Conservation (phyloP, 106 monocot genomes). For the Hemerocallis citrina region DNA sequence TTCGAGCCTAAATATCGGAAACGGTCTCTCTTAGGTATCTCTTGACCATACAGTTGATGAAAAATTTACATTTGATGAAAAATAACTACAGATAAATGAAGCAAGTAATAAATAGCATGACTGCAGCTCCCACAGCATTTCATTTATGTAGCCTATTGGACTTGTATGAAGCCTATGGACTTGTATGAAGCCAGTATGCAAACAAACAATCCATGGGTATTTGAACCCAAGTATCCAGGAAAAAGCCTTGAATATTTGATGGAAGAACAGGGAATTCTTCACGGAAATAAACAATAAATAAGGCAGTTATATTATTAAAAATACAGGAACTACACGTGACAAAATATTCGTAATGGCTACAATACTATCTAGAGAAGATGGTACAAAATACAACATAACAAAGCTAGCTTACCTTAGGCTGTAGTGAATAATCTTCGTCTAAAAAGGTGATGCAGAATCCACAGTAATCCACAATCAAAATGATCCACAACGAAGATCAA, state of each 20-base stretch:
- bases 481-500: background rate
- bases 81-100: background rate
- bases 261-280: too few relatives aligned
- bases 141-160: background rate
- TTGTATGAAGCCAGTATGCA: too few relatives aligned
- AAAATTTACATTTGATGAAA: too few relatives aligned
- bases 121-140: background rate
- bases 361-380: background rate
- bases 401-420: conserved; percentile 1
- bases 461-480: background rate
- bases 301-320: background rate
- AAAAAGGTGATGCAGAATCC: background rate
- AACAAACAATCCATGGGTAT: background rate
- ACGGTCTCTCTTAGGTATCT: too few relatives aligned
- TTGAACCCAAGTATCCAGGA: too few relatives aligned
- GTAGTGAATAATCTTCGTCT: background rate
- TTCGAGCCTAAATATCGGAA: too few relatives aligned
- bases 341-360: background rate
- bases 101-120: background rate
- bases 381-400: background rate
- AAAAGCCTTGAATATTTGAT: too few relatives aligned
- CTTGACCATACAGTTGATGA: too few relatives aligned
- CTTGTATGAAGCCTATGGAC: too few relatives aligned
- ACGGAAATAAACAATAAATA: too few relatives aligned
- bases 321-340: background rate